A percentile compares a stretch with the other conserved stretches of the same genome.
Conservation (phyloP, 164 flowering plant species). For the Vitis cinerea region DNA sequence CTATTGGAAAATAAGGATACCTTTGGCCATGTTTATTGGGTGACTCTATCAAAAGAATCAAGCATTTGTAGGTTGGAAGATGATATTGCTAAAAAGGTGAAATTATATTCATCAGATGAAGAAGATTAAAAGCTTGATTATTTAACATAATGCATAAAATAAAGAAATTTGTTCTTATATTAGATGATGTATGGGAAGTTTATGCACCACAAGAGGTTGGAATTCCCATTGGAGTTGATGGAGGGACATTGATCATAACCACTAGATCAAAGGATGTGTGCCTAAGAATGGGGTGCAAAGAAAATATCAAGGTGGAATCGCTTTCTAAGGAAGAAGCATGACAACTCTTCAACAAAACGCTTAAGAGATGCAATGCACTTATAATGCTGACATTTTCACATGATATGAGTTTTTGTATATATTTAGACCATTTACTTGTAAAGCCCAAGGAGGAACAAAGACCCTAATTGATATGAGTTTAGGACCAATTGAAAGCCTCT, state of each 20-base stretch:
- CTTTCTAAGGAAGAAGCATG: neutral
- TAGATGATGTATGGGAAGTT: slow-evolving; percentile 13
- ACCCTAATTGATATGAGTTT: too few species aligned
- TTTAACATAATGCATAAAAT: neutral
- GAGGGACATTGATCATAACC: slow-evolving; percentile 19
- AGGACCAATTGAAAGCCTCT: too few species aligned
- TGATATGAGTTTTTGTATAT: too few species aligned
- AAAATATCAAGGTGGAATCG: slow-evolving; percentile 7
- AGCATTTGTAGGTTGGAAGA: neutral
- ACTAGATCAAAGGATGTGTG: slow-evolving; percentile 20
- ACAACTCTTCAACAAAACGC: neutral
- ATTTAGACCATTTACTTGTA: too few species aligned
- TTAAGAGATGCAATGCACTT: neutral
- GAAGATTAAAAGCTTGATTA: neutral
- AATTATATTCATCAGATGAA: neutral
- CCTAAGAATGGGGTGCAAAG: slow-evolving; percentile 15
- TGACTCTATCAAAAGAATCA: neutral
- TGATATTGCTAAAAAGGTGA: neutral
- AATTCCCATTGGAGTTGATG: slow-evolving; percentile 1
- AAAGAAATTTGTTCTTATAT: slow-evolving; percentile 4
- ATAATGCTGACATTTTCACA: too few species aligned
- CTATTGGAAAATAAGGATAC: neutral
- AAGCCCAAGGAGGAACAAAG: too few species aligned
- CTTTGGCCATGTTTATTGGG: slow-evolving; percentile 8
- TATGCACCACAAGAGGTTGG: slow-evolving; percentile 3